Evolutionary conservation across 805 yeast genomes (phyloP), one percentile per base, ranked within the genome.

Genomic region (Saccharomyces cerevisiae): DNA sequence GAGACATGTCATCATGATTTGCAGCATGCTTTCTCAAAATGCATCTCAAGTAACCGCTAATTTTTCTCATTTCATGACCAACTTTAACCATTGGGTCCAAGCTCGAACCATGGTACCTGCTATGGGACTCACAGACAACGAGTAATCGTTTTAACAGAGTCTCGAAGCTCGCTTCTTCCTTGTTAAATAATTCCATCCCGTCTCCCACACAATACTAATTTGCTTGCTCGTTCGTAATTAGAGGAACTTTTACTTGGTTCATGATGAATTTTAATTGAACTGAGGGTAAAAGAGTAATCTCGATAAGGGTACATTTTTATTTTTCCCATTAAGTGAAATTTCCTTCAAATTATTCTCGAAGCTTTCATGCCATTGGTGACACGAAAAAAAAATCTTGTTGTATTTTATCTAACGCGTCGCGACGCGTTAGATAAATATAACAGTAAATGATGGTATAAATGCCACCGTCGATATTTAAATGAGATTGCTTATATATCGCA

Each of bases 51-150:
- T 17, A 36, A 17, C 43, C 17, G 43, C 43, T 36, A 9, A 48
- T 30, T 48, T 26, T 17, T 2, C 27, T 21, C 43, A 48, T 22
- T 21, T 48, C 43, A 10, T 10, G 1, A 31, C 41, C 21, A 13
- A 28, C 32, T 48, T 30, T 48, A 36, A 30, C 41, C 51, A 48
- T 29, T 30, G 51, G 51, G 43, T 48, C 51, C 31, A 48, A 31
- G 14, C n/a, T 26, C 17, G 51, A 48, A 48, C 43, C 43, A 30
- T 14, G 36, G 6, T 36, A 36, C 11, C 24, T 36, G 43, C 43
- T 36, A 21, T 36, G 43, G 11, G 24, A 36, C 11, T 36, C 24
- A 17, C 43, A 36, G 10, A 36, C 11, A 6, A 8, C 43, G 24
- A 17, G 43, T 22, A 36, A 36, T 17, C 24, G 17, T 36, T 36